These are phyloP conservation scores for Ligustrum vulgare DNA, from an alignment of 257 asterid species.

Conservation along the genomic window DNA sequence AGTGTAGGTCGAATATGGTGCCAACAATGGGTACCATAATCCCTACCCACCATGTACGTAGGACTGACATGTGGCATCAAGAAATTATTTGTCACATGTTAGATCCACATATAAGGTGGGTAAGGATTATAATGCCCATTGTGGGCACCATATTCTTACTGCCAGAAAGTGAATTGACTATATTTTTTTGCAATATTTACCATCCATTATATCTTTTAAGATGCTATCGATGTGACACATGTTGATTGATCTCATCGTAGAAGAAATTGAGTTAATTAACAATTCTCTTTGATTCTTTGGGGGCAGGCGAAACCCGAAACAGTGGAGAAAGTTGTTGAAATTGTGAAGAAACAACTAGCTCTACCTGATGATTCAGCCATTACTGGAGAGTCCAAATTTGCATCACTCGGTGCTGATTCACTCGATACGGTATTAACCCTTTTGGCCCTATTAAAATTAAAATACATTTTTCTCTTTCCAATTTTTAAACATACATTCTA, in stretches of 20 bases:
- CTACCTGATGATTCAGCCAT: conserved; percentile 59
- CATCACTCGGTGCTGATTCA: conserved; percentile 89
- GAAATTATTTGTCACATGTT: no score
- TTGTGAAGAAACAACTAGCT: conserved; percentile 90
- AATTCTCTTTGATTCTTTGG: conserved; percentile 14
- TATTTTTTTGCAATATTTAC: background rate
- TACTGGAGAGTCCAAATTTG: conserved; percentile 70
- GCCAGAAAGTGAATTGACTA: background rate
- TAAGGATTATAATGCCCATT: no score
- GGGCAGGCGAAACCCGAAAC: conserved; percentile 89
- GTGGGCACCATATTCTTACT: no score
- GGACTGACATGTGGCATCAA: no score
- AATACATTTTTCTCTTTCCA: no score
- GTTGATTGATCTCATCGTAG: background rate
- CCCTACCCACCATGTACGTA: no score
- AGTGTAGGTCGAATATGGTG: no score
- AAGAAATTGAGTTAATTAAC: background rate
- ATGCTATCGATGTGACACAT: background rate
- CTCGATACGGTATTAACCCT: conserved; percentile 75
- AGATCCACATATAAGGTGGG: no score
- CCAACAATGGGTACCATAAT: no score
- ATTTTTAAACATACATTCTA: no score
- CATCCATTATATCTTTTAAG: background rate
- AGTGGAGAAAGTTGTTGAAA: conserved; percentile 66
- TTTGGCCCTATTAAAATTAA: no score